A percentile compares a stretch with the other conserved stretches of the same genome.
Evolutionary conservation across 2,329 filamentous ascomycete genomes (phyloP).

Genomic region (Fusarium albidum): DNA sequence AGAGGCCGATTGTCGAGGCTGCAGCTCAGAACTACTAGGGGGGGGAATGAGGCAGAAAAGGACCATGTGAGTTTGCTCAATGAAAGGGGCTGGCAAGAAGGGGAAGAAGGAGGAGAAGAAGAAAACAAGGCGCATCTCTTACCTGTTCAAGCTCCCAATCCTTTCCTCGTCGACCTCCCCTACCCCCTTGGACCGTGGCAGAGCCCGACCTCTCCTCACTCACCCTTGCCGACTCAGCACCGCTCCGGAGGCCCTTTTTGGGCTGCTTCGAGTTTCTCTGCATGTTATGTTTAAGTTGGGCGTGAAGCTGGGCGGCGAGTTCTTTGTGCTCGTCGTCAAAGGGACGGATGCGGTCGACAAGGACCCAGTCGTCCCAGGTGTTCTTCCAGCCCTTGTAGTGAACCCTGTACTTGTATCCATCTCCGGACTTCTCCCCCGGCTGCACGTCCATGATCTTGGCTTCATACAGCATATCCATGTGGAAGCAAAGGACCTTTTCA

Average conservation of each 20-base stretch:
- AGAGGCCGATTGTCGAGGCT: background rate
- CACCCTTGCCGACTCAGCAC: slow-evolving; percentile 65
- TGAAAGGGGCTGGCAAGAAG: background rate
- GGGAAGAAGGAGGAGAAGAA: slow-evolving; percentile 7
- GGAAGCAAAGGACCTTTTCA: slow-evolving; percentile 95
- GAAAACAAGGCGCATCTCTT: slow-evolving; percentile 43
- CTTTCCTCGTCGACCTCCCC: slow-evolving; percentile 77
- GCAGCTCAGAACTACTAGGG: slow-evolving; percentile 18
- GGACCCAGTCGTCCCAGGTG: slow-evolving; percentile 99
- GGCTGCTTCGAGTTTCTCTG: slow-evolving; percentile 61
- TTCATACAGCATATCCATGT: slow-evolving; percentile 96
- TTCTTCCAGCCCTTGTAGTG: slow-evolving; percentile 99
- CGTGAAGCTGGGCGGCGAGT: slow-evolving; percentile 77
- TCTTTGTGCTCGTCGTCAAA: slow-evolving; percentile 95
- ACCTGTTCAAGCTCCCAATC: slow-evolving; percentile 88
- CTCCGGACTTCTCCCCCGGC: slow-evolving; percentile 71
- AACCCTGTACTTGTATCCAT: slow-evolving; percentile 85
- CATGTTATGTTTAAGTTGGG: slow-evolving; percentile 70
- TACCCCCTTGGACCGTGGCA: slow-evolving; percentile 64
- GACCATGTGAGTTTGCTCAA: background rate
- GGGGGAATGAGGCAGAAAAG: background rate
- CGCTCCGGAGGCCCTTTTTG: slow-evolving; percentile 55
- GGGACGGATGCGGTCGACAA: slow-evolving; percentile 91
- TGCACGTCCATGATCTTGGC: slow-evolving; percentile 89
- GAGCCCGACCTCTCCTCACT: slow-evolving; percentile 78